These are phyloP conservation scores for Quercus bicolor DNA, from an alignment of 306 rosid species.

Conservation along the genomic window DNA sequence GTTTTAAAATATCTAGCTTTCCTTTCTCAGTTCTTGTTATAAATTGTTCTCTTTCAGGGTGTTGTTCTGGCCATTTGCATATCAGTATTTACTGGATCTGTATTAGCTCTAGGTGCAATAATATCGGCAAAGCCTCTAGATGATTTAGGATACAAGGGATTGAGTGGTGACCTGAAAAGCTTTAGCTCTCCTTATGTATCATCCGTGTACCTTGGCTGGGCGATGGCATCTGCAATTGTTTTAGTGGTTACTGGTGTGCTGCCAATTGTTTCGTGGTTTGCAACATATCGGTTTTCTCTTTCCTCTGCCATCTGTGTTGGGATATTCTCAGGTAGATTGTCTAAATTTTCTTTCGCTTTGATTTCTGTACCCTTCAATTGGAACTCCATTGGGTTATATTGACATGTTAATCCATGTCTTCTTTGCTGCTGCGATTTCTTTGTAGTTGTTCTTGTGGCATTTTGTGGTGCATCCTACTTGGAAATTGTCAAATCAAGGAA, in stretches of 20 bases:
- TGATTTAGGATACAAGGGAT: conserved; percentile 81
- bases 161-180: conserved; percentile 70
- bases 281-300: conserved; percentile 83
- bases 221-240: conserved; percentile 87
- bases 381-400: conserved; percentile 1
- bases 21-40: conserved; percentile 20
- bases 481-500: conserved; percentile 83
- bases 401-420: not conserved
- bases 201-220: conserved; percentile 92
- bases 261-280: conserved; percentile 96
- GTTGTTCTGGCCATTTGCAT: conserved; percentile 63
- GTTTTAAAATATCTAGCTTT: conserved; percentile 2
- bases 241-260: conserved; percentile 80
- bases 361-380: not conserved
- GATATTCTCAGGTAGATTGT: conserved; percentile 71
- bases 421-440: not conserved
- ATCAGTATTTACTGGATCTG: conserved; percentile 70
- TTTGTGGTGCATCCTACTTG: conserved; percentile 87
- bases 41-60: conserved; percentile 53
- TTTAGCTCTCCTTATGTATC: conserved; percentile 82
- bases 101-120: conserved; percentile 80
- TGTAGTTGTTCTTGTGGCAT: conserved; percentile 79
- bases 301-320: conserved; percentile 85
- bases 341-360: conserved; percentile 1
- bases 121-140: conserved; percentile 95